Evolutionary conservation across 1,139 yeast genomes (phyloP), one percentile per base, ranked within the genome.

Genomic region (Trichomonascaceae sp.): DNA sequence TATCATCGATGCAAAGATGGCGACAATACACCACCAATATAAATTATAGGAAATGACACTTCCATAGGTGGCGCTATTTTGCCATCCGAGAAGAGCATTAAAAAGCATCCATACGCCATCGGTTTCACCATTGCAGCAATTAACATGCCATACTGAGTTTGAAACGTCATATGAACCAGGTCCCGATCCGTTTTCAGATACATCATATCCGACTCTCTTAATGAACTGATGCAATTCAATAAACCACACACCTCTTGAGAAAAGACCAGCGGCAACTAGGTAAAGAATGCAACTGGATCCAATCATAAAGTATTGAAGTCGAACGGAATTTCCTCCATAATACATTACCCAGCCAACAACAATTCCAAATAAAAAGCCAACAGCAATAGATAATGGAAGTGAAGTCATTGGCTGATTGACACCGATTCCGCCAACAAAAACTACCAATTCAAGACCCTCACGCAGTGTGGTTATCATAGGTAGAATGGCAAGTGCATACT

Each of bases 41-140:
- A 87, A 63, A 73, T 87, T 88, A 75, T 90, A 90, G 51, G 90
- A 80, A 49, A 89, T 74, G 58, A 90, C 89, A 1, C 95, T 86
- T 53, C 96, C 95, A 66, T 87, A 81, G 60, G 96, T 89, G 56
- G 96, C 96, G 55, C 90, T 79, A 71, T 88, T 88, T 74, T 87
- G 95, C 96, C 96, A 88, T 61, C 96, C 96, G 53, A 88, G 73
- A 54, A 87, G 70, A 12, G 95, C 86, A 66, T 88, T 89, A 79
- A 90, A 89, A 58, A 90, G 82, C 81, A 87, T 95, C 96, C 96
- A 90, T 74, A 95, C 95, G 58, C 87, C 84, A 68, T 89, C 96
- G 50, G 77, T 77, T 71, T 84, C 87, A 41, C 96, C 95, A 73
- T 88, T 89, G 74, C 96, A 90, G 74, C 96, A 90, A 76, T 90